These are phyloP conservation scores for Xylaria sp. DNA, from an alignment of 2,329 filamentous ascomycete genomes.

Conservation along the genomic window DNA sequence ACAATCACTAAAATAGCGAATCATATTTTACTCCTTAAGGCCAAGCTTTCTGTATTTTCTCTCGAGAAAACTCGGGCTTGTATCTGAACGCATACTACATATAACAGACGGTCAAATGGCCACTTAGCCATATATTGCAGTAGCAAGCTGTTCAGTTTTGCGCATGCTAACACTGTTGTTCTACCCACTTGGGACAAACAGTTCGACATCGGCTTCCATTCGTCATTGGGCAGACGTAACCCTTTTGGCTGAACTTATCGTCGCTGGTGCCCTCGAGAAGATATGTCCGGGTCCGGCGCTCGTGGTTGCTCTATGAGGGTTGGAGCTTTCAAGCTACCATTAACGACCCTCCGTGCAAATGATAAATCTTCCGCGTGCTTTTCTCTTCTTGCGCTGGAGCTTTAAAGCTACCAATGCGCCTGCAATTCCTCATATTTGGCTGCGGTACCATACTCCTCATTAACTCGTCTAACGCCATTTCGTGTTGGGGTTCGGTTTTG, in stretches of 20 bases:
- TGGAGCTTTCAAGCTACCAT: constrained; percentile 64
- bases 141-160: constrained; percentile 25
- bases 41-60: constrained; percentile 31
- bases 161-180: constrained; percentile 35
- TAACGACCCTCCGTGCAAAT: constrained; percentile 55
- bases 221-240: constrained; percentile 21
- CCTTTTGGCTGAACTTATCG: constrained; percentile 26
- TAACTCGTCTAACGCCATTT: constrained; percentile 50
- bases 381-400: constrained; percentile 65
- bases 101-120: constrained; percentile 27
- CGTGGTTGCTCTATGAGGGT: constrained; percentile 51
- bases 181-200: constrained; percentile 40
- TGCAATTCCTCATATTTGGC: constrained; percentile 48
- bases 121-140: constrained; percentile 34
- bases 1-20: constrained; percentile 1
- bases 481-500: constrained; percentile 46
- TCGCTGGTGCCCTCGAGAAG: constrained; percentile 3
- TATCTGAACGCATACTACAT: constrained; percentile 38
- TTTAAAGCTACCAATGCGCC: constrained; percentile 73
- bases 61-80: constrained; percentile 26
- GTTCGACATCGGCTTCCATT: constrained; percentile 30
- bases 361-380: constrained; percentile 46
- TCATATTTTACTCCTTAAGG: constrained; percentile 12
- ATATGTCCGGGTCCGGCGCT: constrained; percentile 25
- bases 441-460: constrained; percentile 51